phyloP scores from a whole-genome alignment of 352 stramenopile genomes.

The Pythium brassicae region DNA sequence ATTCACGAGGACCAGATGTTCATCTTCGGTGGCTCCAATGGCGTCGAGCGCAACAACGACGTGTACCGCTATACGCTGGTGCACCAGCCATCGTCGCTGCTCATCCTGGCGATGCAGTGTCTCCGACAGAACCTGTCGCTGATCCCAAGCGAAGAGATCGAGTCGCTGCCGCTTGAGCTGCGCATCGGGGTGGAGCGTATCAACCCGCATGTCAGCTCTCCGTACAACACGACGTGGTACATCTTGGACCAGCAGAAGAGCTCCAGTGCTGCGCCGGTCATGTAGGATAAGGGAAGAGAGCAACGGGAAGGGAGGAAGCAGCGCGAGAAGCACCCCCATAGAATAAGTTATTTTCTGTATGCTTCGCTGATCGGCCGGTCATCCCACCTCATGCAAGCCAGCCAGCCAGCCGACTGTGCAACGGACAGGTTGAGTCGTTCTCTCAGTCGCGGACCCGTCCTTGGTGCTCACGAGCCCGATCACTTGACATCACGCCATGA shows the following conservation, averaged over 20 bases:
- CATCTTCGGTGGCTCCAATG: constrained; percentile 80
- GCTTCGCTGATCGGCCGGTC: too few relatives aligned
- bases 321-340: background rate
- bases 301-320: background rate
- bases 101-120: constrained; percentile 68
- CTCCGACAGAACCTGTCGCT: constrained; percentile 42
- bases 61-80: constrained; percentile 63
- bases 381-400: too few relatives aligned
- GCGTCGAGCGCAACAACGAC: constrained; percentile 80
- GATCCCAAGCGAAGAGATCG: constrained; percentile 34
- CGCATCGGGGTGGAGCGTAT: constrained; percentile 63
- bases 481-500: too few relatives aligned
- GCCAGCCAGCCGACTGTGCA: too few relatives aligned
- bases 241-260: constrained; percentile 46
- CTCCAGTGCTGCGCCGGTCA: constrained; percentile 28
- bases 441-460: too few relatives aligned
- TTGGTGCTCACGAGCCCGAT: background rate
- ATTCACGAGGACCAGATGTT: constrained; percentile 76
- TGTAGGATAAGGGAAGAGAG: constrained; percentile 26
- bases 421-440: too few relatives aligned
- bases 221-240: constrained; percentile 68
- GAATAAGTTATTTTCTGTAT: background rate
- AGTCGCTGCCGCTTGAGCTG: constrained; percentile 57
- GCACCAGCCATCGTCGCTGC: constrained; percentile 56
- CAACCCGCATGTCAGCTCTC: constrained; percentile 57